Evolutionary conservation across 306 rosid genomes (phyloP).

Genomic region (Sechiopsis laciniata): DNA sequence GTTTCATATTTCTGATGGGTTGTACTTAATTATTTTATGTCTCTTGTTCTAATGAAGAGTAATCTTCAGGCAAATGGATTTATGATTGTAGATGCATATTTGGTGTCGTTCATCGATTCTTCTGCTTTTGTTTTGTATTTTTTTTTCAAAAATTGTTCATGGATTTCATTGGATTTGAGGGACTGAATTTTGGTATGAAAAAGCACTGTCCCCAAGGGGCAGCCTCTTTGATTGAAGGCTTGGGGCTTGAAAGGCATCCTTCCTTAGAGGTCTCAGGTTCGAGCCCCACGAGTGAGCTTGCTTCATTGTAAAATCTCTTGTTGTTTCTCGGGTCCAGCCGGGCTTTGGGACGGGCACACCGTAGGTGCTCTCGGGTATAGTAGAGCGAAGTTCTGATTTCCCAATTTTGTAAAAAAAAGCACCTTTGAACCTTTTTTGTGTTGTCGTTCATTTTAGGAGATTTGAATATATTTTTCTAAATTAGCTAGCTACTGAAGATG

Average conservation of each 20-base stretch:
- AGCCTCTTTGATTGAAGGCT: too few species aligned
- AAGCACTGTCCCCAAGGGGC: not conserved
- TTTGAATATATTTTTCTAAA: not conserved
- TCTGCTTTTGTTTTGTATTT: not conserved
- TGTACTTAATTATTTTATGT: not conserved
- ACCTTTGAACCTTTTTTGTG: not conserved
- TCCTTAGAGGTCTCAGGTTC: too few species aligned
- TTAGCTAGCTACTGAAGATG: not conserved
- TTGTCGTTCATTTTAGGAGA: not conserved
- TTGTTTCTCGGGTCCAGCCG: too few species aligned
- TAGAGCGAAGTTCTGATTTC: too few species aligned
- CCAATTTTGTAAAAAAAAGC: not conserved
- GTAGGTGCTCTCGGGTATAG: too few species aligned
- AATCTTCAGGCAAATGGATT: not conserved
- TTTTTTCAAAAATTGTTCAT: constrained; percentile 1
- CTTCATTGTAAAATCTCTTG: too few species aligned
- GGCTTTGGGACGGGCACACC: too few species aligned
- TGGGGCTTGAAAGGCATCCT: too few species aligned
- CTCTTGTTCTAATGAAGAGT: not conserved
- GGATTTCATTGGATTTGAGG: not conserved
- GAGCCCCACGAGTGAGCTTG: too few species aligned
- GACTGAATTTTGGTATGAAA: not conserved
- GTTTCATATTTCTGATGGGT: not conserved
- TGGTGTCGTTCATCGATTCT: not conserved
- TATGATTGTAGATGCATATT: not conserved